phyloP scores from a whole-genome alignment of 2,329 filamentous ascomycete genomes.

The Ascochyta viciae-villosae region DNA sequence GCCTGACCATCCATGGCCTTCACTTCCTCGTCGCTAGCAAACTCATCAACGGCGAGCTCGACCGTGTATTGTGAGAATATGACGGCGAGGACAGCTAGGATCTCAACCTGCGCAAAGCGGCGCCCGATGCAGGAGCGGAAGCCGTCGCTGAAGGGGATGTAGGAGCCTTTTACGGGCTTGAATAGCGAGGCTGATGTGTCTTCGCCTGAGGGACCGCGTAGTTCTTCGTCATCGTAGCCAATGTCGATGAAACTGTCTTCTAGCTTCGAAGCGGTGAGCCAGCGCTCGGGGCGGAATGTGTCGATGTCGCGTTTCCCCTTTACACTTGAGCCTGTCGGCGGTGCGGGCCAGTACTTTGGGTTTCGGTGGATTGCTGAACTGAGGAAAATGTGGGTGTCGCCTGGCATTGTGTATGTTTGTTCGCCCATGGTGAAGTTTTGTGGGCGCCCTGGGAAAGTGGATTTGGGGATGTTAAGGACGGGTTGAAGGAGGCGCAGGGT shows the following conservation, averaged over 20 bases:
- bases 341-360: conserved; percentile 73
- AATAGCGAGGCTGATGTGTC: conserved; percentile 69
- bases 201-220: conserved; percentile 65
- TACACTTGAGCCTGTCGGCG: conserved; percentile 33
- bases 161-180: conserved; percentile 57
- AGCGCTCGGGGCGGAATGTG: conserved; percentile 75
- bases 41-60: conserved; percentile 69
- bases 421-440: conserved; percentile 69
- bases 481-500: conserved; percentile 76
- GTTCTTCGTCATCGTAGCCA: conserved; percentile 59
- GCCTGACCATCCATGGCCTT: conserved; percentile 56
- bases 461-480: conserved; percentile 76
- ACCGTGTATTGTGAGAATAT: conserved; percentile 67
- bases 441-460: conserved; percentile 50
- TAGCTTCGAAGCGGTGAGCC: conserved; percentile 59
- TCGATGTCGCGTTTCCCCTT: conserved; percentile 61
- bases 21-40: conserved; percentile 51
- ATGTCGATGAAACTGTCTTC: conserved; percentile 45
- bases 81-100: conserved; percentile 60
- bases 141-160: conserved; percentile 63
- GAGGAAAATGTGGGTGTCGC: conserved; percentile 63
- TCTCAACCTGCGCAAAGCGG: conserved; percentile 64
- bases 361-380: conserved; percentile 67
- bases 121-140: conserved; percentile 63
- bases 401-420: conserved; percentile 64